Conservation (phyloP, 805 yeast species). For the Kuraishia cidri region DNA sequence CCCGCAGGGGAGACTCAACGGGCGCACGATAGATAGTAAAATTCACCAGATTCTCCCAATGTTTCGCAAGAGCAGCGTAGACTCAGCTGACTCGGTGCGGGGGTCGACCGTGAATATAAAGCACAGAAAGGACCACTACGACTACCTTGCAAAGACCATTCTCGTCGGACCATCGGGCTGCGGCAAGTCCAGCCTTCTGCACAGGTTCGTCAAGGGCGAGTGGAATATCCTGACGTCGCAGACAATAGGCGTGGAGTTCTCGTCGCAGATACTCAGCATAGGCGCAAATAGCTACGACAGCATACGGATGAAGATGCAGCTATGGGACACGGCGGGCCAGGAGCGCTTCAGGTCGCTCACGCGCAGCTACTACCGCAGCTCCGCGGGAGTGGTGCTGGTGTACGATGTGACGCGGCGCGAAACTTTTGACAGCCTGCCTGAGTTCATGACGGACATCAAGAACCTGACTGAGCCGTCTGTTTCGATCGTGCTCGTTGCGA, state of each 20-base stretch:
- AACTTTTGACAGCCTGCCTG: constrained; percentile 17
- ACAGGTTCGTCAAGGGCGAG: constrained; percentile 19
- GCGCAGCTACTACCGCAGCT: constrained; percentile 25
- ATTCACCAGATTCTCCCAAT: too few relatives aligned
- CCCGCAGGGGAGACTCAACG: too few relatives aligned
- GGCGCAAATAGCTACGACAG: constrained; percentile 6
- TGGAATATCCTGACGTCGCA: constrained; percentile 19
- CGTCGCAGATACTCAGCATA: constrained; percentile 18
- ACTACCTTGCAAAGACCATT: constrained; percentile 28
- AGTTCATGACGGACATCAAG: constrained; percentile 19
- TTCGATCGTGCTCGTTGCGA: constrained; percentile 23
- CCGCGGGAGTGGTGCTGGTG: constrained; percentile 25
- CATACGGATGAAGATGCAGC: constrained; percentile 18
- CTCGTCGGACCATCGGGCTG: constrained; percentile 32
- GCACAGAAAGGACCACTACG: constrained; percentile 15
- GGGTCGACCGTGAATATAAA: constrained; percentile 9
- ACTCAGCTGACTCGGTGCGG: constrained; percentile 12
- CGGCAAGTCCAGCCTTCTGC: constrained; percentile 34
- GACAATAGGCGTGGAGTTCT: constrained; percentile 31
- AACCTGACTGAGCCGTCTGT: constrained; percentile 17
- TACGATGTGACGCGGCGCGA: constrained; percentile 18
- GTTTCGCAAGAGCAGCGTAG: constrained; percentile 4
- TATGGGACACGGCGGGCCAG: constrained; percentile 29
- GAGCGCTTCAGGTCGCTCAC: constrained; percentile 27
- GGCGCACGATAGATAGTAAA: too few relatives aligned